phyloP scores from a whole-genome alignment of 208 protist species.

The Wallacemonas sp. region DNA sequence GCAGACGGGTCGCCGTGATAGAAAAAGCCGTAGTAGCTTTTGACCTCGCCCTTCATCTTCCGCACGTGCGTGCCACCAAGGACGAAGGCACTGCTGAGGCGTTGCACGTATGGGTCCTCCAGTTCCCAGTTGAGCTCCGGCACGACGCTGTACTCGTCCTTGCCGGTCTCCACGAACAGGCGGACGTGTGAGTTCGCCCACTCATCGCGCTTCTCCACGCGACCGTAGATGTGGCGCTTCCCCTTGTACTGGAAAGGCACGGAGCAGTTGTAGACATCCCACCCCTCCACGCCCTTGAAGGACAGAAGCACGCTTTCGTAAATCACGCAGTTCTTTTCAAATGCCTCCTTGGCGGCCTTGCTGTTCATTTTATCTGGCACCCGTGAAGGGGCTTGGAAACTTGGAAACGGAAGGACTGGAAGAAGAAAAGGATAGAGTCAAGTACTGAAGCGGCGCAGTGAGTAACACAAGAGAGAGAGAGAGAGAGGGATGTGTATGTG shows the following conservation, averaged over 20 bases:
- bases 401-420: conserved; percentile 1
- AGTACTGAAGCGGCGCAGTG: background rate
- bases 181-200: conserved; percentile 54
- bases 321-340: conserved; percentile 17
- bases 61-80: conserved; percentile 32
- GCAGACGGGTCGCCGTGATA: conserved; percentile 20
- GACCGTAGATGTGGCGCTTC: conserved; percentile 53
- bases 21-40: conserved; percentile 31
- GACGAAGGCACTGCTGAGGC: conserved; percentile 17
- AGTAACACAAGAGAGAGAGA: background rate
- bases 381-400: no score
- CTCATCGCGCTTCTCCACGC: conserved; percentile 44
- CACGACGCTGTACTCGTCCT: conserved; percentile 58
- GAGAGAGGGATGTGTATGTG: no score
- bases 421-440: background rate
- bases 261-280: conserved; percentile 67
- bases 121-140: conserved; percentile 29
- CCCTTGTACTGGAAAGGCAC: conserved; percentile 55
- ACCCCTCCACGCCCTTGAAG: conserved; percentile 56
- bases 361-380: conserved; percentile 15
- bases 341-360: conserved; percentile 27
- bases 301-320: conserved; percentile 53
- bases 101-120: conserved; percentile 29
- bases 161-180: conserved; percentile 57
- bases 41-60: conserved; percentile 19